phyloP scores from a whole-genome alignment of 164 flowering plant species.

The Vitis rotundifolia region DNA sequence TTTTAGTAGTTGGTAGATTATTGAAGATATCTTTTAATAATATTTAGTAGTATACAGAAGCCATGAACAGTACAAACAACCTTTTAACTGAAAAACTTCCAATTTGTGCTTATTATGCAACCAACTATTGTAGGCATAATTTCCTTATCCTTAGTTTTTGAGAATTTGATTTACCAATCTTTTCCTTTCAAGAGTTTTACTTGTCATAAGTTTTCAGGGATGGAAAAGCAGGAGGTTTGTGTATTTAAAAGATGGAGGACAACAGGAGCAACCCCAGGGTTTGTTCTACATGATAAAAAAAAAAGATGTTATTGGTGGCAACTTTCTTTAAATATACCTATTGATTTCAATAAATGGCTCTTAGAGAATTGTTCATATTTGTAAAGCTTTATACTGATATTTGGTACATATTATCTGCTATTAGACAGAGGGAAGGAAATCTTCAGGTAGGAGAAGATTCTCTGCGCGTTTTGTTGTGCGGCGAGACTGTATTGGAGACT shows the following conservation, averaged over 20 bases:
- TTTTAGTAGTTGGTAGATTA: too few relatives aligned
- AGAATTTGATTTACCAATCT: neutral
- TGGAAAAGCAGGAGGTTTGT: too few relatives aligned
- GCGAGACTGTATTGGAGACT: conserved; percentile 29
- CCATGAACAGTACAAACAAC: neutral
- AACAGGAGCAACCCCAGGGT: too few relatives aligned
- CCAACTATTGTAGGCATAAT: neutral
- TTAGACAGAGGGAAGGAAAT: conserved; percentile 37
- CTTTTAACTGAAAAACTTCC: neutral
- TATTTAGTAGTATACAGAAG: too few relatives aligned
- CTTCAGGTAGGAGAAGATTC: conserved; percentile 44
- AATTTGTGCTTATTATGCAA: neutral
- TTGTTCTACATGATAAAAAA: too few relatives aligned
- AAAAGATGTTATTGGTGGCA: too few relatives aligned
- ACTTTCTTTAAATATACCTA: too few relatives aligned
- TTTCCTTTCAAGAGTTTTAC: neutral
- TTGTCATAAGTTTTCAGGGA: neutral
- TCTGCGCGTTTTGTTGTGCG: conserved; percentile 40
- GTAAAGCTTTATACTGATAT: neutral
- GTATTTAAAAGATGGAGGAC: too few relatives aligned
- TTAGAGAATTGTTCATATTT: too few relatives aligned
- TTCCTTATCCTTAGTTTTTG: neutral
- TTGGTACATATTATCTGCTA: conserved; percentile 6
- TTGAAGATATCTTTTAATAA: too few relatives aligned
- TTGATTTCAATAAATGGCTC: too few relatives aligned